phyloP scores from a whole-genome alignment of 2,329 filamentous ascomycete genomes.

The Neurospora crassa region DNA sequence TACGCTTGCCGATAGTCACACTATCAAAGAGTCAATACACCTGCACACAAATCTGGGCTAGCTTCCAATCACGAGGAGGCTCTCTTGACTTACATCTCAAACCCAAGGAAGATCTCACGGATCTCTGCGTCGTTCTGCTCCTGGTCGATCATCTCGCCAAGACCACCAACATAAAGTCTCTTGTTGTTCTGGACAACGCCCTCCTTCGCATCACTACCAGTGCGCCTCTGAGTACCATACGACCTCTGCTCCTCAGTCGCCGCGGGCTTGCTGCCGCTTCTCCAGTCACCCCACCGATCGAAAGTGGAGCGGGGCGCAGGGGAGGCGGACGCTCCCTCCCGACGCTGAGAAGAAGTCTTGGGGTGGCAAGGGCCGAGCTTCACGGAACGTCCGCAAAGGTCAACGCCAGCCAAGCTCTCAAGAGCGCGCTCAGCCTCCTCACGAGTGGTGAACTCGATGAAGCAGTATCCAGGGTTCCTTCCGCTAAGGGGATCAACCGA shows the following conservation, averaged over 20 bases:
- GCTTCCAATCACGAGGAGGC: not conserved
- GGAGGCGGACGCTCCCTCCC: conserved; percentile 13
- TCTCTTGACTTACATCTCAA: conserved; percentile 27
- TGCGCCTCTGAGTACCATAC: conserved; percentile 21
- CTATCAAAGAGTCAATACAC: conserved; percentile 12
- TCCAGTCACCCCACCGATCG: conserved; percentile 38
- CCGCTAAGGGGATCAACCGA: conserved; percentile 58
- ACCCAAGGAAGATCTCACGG: conserved; percentile 35
- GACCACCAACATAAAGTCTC: conserved; percentile 41
- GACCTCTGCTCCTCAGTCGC: conserved; percentile 19
- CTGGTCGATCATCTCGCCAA: conserved; percentile 40
- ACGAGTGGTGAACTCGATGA: conserved; percentile 53
- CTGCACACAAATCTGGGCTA: not conserved
- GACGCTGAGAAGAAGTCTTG: conserved; percentile 25
- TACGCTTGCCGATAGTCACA: conserved; percentile 37
- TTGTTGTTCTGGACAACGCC: conserved; percentile 21
- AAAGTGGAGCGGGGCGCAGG: conserved; percentile 20
- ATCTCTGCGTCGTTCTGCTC: conserved; percentile 36
- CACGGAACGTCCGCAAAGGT: conserved; percentile 47
- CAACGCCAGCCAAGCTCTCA: conserved; percentile 40
- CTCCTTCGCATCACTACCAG: conserved; percentile 21
- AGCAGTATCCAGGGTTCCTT: conserved; percentile 66
- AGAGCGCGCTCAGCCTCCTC: conserved; percentile 50
- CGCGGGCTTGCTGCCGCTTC: conserved; percentile 5
- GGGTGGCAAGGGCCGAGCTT: conserved; percentile 57